Conservation (phyloP, 2,329 filamentous ascomycete species). For the Capronia epimyces region DNA sequence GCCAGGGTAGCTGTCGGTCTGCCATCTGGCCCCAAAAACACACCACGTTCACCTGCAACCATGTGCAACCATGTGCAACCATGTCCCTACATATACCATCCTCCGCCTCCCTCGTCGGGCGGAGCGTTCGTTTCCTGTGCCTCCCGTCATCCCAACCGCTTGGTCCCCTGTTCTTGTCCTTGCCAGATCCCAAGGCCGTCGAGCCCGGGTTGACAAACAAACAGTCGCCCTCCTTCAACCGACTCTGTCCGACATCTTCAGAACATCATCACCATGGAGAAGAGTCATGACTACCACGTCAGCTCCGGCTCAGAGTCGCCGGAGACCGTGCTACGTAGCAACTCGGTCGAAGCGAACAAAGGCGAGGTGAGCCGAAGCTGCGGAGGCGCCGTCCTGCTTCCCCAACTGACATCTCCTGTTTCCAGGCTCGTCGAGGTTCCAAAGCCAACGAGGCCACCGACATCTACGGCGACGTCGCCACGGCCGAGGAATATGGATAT, state of each 20-base stretch:
- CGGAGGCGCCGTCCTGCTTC: background rate
- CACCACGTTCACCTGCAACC: background rate
- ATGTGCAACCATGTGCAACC: conserved; percentile 10
- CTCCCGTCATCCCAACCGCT: background rate
- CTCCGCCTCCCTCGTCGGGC: background rate
- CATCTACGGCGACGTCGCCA: conserved; percentile 48
- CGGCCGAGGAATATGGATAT: conserved; percentile 37
- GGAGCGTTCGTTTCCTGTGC: background rate
- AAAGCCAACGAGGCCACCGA: conserved; percentile 44
- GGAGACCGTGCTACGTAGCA: conserved; percentile 8
- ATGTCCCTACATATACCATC: conserved; percentile 13
- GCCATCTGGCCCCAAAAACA: background rate
- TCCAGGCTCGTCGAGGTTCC: conserved; percentile 21
- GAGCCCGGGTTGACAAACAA: conserved; percentile 1
- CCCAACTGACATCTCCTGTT: conserved; percentile 1
- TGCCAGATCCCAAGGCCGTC: background rate
- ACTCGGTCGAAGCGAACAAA: conserved; percentile 16
- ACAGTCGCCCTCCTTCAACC: background rate
- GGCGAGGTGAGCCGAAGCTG: conserved; percentile 14
- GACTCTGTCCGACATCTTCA: background rate
- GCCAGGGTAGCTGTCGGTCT: background rate
- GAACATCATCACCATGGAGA: conserved; percentile 15
- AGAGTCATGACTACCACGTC: conserved; percentile 10
- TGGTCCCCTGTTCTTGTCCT: background rate
- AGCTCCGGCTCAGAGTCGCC: conserved; percentile 21